Evolutionary conservation across 345 rosid species (phyloP).

Genomic region (Brassica napus): DNA sequence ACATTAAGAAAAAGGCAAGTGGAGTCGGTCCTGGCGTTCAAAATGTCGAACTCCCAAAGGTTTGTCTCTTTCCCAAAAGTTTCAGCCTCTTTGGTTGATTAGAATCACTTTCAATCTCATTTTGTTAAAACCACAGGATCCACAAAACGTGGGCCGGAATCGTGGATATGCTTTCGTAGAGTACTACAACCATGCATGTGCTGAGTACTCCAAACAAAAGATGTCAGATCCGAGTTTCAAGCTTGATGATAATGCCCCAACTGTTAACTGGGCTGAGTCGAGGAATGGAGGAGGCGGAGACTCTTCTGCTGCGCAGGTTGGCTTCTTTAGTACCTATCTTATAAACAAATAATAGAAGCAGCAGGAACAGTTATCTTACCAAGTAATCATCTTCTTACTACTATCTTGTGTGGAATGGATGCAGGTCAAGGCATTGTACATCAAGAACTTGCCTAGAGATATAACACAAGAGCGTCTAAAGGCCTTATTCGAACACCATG

Average conservation of each 20-base stretch:
- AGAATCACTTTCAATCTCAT: conserved; percentile 2
- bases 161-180: conserved; percentile 92
- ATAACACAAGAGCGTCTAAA: conserved; percentile 71
- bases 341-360: neutral
- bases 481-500: conserved; percentile 76
- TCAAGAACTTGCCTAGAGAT: conserved; percentile 83
- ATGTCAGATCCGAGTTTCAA: conserved; percentile 77
- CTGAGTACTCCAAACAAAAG: conserved; percentile 85
- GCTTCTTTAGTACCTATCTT: conserved; percentile 13
- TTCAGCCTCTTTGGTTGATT: conserved; percentile 7
- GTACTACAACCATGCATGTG: conserved; percentile 88
- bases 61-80: conserved; percentile 71
- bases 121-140: conserved; percentile 55
- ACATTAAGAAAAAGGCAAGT: conserved; percentile 60
- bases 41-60: conserved; percentile 78
- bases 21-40: conserved; percentile 82
- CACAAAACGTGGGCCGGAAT: conserved; percentile 62
- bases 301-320: conserved; percentile 76
- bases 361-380: conserved; percentile 5
- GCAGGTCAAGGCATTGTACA: conserved; percentile 90
- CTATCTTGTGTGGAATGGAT: conserved; percentile 4
- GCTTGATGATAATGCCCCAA: conserved; percentile 84
- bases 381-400: conserved; percentile 8
- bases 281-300: conserved; percentile 81
- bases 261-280: conserved; percentile 98